phyloP scores from a whole-genome alignment of 2,329 filamentous ascomycete species.

The Endoconidiophora polonica region DNA sequence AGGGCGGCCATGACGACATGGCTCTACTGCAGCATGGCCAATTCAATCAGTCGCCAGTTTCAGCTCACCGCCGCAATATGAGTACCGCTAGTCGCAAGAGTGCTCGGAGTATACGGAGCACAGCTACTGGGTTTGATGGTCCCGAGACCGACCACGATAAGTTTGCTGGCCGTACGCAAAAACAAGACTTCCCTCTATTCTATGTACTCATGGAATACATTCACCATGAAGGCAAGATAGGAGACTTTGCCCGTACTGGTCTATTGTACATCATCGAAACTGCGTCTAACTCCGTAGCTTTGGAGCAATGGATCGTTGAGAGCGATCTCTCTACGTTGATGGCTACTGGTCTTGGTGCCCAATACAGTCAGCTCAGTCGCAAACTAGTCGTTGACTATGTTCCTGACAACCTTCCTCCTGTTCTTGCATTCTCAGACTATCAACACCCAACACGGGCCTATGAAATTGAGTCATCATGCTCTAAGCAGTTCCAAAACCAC shows the following conservation, averaged over 20 bases:
- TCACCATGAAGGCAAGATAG: constrained; percentile 83
- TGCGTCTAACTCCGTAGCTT: constrained; percentile 59
- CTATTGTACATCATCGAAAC: constrained; percentile 92
- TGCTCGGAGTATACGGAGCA: constrained; percentile 4
- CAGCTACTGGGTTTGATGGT: neutral
- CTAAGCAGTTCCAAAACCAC: constrained; percentile 63
- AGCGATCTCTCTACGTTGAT: constrained; percentile 93
- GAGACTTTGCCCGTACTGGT: constrained; percentile 89
- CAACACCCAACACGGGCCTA: constrained; percentile 51
- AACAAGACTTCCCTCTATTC: constrained; percentile 88
- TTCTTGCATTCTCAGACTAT: constrained; percentile 82
- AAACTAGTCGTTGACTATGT: constrained; percentile 69
- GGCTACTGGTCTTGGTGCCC: constrained; percentile 80
- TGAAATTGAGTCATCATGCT: constrained; percentile 58
- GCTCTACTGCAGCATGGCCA: constrained; percentile 11
- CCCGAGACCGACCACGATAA: constrained; percentile 47
- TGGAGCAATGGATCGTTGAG: constrained; percentile 95
- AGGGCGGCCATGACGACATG: constrained; percentile 30
- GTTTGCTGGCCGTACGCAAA: constrained; percentile 72
- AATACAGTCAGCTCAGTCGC: constrained; percentile 49
- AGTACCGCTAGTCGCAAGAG: constrained; percentile 9
- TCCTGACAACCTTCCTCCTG: constrained; percentile 59
- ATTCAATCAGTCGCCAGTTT: neutral
- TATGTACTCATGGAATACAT: constrained; percentile 95
- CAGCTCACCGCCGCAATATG: constrained; percentile 14